Base-by-base conservation (phyloP, 805 yeast genomes). In the Nakazawaea populi region DNA sequence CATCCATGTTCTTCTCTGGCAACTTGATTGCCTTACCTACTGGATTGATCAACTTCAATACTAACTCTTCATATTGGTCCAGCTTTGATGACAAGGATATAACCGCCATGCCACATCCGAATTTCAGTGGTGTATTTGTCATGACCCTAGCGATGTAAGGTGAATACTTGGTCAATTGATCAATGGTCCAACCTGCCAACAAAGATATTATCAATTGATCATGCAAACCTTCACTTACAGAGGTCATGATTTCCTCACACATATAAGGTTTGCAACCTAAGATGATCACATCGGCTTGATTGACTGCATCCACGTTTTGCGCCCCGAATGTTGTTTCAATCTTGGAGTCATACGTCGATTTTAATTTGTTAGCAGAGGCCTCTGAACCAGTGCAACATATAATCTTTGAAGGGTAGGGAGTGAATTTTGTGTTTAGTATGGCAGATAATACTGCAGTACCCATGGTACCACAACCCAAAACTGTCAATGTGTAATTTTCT, bases 51-150 rank as follows among this genome's bases (percentile, higher is more conserved):
- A 87, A 69, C 43, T 72, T 68, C 74, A 74, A 70, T 55, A 74
- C 82, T 55, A 72, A 68, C 1, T 76, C 77, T 36, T 55, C 59
- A 44, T 71, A 70, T 32, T 62, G 59, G 37, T 69, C 71, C 18
- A 83, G 83, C 9, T 67, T 68, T 2, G 67, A 55, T 8, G 92
- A 80, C 61, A 87, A 82, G 2, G 96, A 79, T n/a, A 94, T 83
- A 39, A 89, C 90, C 9, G 98, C 96, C 76, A 92, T 89, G 47
- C 98, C 99, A 58, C 84, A 81, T 27, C 97, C 96, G 66, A 79
- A 88, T 65, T 85, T 84, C 18, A 96, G 95, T 3, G 99, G 97
- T 0, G 99, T 94, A 70, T 92, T 94, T 44, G 99, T 92, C 96
- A 95, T 91, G n/a, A 95, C 96, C 55, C 96, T 79, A 27, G 95